These are phyloP conservation scores for Aspergillus indologenus DNA, from an alignment of 495 filamentous ascomycete species.

Conservation along the genomic window DNA sequence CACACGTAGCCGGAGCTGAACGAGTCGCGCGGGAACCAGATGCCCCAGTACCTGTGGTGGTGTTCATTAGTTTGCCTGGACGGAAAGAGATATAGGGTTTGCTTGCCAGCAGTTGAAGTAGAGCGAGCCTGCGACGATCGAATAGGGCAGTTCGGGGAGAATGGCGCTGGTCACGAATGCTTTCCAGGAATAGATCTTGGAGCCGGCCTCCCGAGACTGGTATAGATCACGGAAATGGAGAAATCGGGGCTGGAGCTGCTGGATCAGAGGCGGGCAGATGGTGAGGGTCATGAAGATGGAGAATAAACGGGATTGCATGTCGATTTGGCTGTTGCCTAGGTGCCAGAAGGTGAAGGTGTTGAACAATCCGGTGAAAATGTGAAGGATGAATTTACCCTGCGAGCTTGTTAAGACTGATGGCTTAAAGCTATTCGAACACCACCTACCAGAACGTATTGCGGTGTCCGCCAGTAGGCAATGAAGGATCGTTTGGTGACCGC, in stretches of 20 bases:
- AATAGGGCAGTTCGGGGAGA: slow-evolving; percentile 52
- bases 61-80: neutral
- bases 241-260: slow-evolving; percentile 54
- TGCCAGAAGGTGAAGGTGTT: slow-evolving; percentile 66
- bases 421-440: neutral
- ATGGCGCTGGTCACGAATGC: slow-evolving; percentile 49
- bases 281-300: slow-evolving; percentile 71
- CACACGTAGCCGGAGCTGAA: slow-evolving; percentile 56
- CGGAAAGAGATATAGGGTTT: neutral
- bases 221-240: slow-evolving; percentile 47
- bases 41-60: slow-evolving; percentile 44
- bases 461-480: slow-evolving; percentile 58
- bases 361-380: slow-evolving; percentile 64
- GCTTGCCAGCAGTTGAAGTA: slow-evolving; percentile 60
- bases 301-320: slow-evolving; percentile 65
- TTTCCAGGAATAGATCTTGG: slow-evolving; percentile 53
- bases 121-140: slow-evolving; percentile 47
- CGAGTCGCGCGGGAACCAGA: slow-evolving; percentile 51
- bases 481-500: slow-evolving; percentile 52
- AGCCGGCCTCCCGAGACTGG: slow-evolving; percentile 46
- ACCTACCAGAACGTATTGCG: slow-evolving; percentile 53
- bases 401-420: slow-evolving; percentile 6
- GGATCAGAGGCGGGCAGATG: slow-evolving; percentile 58
- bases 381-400: slow-evolving; percentile 57
- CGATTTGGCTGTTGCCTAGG: slow-evolving; percentile 52